Base-by-base conservation (phyloP, 2,329 filamentous ascomycete species). In the Fusarium nematophilum region DNA sequence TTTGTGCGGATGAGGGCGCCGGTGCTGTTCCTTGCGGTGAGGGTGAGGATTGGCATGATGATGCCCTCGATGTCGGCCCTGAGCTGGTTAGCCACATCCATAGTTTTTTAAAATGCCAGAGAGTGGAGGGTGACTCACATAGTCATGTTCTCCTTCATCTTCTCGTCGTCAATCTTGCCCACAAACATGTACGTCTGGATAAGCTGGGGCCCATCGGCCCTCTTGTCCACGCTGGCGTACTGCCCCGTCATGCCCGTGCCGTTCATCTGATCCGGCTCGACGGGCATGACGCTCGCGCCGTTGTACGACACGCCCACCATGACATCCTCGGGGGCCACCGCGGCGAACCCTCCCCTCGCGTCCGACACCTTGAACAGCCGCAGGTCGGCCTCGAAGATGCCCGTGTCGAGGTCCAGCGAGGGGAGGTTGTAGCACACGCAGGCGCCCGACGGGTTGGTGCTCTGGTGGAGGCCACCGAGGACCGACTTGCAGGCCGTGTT, bases 381-480 rank as follows among this genome's bases (percentile, higher is more conserved):
- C 44, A 95, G 75, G 71, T 95, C 91, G 25, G 91, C 90, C 74
- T 90, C 85, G 72, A 95, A 95, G 13, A 86, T 78, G 25, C 91
- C 91, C 1, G 84, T 87, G 5, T 75, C 74, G 65, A 84, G 86
- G 76, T 94, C 84, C 53, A 92, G 82, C 31, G 85, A 86, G 0
- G 89, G 87, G 18, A 96, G 75, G 72, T 95, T 96, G 78, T 94
- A 95, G 82, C 92, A 96, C 40, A 91, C 85, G 54, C 89, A 89
- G 40, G 92, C 85, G 44, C 92, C 92, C 9, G 90, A 89, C 5
- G 90, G 90, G 64, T 93, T 94, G 18, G 84, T 83, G 34, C 87
- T 84, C 56, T 81, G 78, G 11, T 79, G 78, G 42, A 92, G 79
- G 21, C 75, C 72, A 3, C 74, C 72, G 14, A 95, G 79, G 8